Evolutionary conservation across 352 stramenopile species (phyloP).

Genomic region (Pythium pyrilobum): DNA sequence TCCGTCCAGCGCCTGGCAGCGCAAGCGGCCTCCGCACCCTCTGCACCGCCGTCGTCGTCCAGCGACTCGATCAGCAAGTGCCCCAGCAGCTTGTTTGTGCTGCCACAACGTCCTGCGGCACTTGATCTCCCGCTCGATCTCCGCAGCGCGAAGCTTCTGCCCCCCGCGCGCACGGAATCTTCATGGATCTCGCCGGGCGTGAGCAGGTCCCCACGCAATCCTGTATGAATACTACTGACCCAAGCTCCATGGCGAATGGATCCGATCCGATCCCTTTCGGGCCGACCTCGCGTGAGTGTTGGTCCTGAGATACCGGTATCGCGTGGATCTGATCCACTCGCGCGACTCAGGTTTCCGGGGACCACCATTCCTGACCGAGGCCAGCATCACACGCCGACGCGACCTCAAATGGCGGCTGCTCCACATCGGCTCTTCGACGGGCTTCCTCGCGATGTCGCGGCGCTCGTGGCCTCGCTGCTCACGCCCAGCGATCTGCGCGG

Average conservation of each 20-base stretch:
- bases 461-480: constrained; percentile 1
- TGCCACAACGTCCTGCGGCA: constrained; percentile 42
- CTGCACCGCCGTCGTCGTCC: constrained; percentile 14
- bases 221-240: too few species aligned
- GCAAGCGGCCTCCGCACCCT: neutral
- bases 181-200: constrained; percentile 28
- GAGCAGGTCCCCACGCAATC: constrained; percentile 30
- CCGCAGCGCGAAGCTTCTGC: constrained; percentile 20
- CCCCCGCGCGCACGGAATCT: constrained; percentile 20
- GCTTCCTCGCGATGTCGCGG: constrained; percentile 11
- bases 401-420: neutral
- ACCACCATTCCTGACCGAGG: too few species aligned
- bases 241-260: too few species aligned
- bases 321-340: too few species aligned
- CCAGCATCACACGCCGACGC: too few species aligned
- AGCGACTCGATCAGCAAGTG: constrained; percentile 34
- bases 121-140: constrained; percentile 29
- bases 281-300: too few species aligned
- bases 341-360: too few species aligned
- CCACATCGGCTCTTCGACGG: constrained; percentile 1
- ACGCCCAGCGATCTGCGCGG: neutral
- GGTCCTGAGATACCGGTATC: too few species aligned
- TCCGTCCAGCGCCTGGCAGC: too few species aligned
- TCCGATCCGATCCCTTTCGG: too few species aligned
- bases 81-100: constrained; percentile 48